Conservation (phyloP, 2,329 filamentous ascomycete species). For the Alternaria ventricosa region DNA sequence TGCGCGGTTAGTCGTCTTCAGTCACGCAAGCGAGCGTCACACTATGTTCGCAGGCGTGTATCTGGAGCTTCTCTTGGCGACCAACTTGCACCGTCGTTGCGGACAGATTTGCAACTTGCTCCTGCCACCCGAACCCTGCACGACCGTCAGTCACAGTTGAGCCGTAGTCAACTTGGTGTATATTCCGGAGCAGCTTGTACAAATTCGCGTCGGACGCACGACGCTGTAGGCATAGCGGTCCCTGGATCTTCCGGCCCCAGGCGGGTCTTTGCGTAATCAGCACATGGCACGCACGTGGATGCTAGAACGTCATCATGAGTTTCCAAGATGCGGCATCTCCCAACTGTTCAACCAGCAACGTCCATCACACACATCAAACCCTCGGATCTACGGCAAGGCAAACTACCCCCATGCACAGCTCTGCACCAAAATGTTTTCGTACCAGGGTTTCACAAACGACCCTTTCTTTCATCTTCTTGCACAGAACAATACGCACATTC, state of each 20-base stretch:
- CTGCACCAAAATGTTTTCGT: background rate
- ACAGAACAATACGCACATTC: background rate
- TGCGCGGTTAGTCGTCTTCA: background rate
- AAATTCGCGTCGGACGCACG: background rate
- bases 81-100: background rate
- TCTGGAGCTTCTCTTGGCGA: background rate
- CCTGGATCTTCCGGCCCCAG: constrained; percentile 12
- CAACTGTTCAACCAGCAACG: background rate
- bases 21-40: background rate
- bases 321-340: constrained; percentile 1
- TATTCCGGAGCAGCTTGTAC: background rate
- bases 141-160: background rate
- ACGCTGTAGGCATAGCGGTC: background rate
- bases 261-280: constrained; percentile 12
- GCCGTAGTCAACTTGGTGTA: background rate
- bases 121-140: background rate
- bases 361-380: constrained; percentile 2
- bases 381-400: constrained; percentile 3
- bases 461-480: background rate
- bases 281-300: constrained; percentile 15
- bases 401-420: background rate
- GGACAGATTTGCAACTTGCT: background rate
- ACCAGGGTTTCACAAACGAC: background rate
- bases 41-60: background rate
- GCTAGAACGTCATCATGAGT: constrained; percentile 11